These are phyloP conservation scores for Croton setiger DNA, from an alignment of 441 rosid genomes.

Conservation along the genomic window DNA sequence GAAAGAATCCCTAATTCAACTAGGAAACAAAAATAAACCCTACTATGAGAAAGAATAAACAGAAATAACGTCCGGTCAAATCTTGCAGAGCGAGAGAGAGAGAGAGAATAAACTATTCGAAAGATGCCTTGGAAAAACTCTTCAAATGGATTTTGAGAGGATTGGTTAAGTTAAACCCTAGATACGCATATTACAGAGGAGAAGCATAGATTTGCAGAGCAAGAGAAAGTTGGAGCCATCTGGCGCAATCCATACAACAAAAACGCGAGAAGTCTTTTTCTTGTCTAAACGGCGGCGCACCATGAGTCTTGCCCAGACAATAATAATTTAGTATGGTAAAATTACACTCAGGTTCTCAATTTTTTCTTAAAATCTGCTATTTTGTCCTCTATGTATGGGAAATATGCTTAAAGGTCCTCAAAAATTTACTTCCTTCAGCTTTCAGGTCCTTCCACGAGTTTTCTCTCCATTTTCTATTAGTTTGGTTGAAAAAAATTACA, in stretches of 20 bases:
- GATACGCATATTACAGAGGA: neutral
- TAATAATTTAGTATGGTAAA: neutral
- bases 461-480: too few species aligned
- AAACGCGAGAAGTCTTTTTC: neutral
- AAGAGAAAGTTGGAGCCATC: neutral
- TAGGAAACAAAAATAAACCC: neutral
- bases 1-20: neutral
- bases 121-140: neutral
- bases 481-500: too few species aligned
- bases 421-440: too few species aligned
- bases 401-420: too few species aligned
- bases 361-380: too few species aligned
- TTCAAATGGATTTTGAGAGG: neutral
- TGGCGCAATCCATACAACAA: neutral
- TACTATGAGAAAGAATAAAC: neutral
- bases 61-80: neutral
- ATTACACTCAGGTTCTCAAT: too few species aligned
- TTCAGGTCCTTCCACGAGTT: too few species aligned
- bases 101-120: neutral
- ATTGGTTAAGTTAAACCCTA: conserved; percentile 1
- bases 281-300: neutral
- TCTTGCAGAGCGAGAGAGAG: neutral
- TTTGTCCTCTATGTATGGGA: too few species aligned
- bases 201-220: neutral
- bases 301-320: neutral